Conservation (phyloP, 2,329 filamentous ascomycete species). For the Blumeriella jaapii region DNA sequence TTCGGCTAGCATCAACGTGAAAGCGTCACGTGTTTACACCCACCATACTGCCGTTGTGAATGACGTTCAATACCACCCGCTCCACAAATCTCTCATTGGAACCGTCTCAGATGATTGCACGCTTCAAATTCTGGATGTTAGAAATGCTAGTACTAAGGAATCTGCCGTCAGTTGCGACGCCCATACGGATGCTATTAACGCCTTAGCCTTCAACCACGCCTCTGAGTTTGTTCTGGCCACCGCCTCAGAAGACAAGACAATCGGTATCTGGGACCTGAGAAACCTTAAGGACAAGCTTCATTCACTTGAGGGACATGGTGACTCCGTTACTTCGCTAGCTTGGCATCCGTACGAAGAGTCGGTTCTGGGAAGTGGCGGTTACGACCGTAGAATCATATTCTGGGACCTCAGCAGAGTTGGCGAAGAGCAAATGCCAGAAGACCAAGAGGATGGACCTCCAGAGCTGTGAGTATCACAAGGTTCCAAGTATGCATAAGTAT, state of each 20-base stretch:
- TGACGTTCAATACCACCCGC: constrained; percentile 89
- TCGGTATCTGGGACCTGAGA: constrained; percentile 89
- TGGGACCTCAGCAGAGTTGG: constrained; percentile 92
- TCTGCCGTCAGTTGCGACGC: constrained; percentile 57
- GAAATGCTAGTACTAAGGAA: constrained; percentile 51
- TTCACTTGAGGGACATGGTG: constrained; percentile 75
- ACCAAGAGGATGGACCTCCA: constrained; percentile 87
- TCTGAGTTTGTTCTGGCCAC: constrained; percentile 87
- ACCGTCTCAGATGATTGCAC: constrained; percentile 93
- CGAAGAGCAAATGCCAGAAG: constrained; percentile 89
- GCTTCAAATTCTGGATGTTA: constrained; percentile 82
- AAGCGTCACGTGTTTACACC: constrained; percentile 64
- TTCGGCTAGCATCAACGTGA: constrained; percentile 56
- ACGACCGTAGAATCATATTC: constrained; percentile 88
- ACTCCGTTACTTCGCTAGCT: constrained; percentile 80
- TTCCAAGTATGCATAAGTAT: constrained; percentile 32
- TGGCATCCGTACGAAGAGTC: constrained; percentile 91
- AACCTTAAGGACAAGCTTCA: constrained; percentile 86
- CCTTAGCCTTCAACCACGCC: constrained; percentile 86
- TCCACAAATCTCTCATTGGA: constrained; percentile 74
- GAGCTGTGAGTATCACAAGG: too few species aligned
- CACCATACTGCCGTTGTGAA: constrained; percentile 90
- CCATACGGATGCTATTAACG: constrained; percentile 88
- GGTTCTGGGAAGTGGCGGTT: constrained; percentile 81
- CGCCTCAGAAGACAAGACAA: constrained; percentile 87